Conservation (phyloP, 2,329 filamentous ascomycete genomes). For the Alternaria viburni region DNA sequence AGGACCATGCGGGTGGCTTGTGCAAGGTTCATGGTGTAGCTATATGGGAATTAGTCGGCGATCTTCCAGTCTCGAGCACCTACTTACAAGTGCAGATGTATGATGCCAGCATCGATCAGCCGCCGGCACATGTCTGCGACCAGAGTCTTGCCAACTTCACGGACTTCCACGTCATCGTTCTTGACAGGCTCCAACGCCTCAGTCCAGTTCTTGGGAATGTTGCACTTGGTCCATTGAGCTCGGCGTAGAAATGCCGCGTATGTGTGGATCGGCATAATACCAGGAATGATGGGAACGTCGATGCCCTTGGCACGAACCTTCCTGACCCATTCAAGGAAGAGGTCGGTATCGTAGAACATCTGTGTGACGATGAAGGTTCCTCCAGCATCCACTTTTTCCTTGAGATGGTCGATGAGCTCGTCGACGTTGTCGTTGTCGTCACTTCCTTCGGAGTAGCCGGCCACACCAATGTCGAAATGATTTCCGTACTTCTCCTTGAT, state of each 20-base stretch:
- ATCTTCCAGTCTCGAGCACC: background rate
- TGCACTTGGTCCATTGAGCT: slow-evolving; percentile 88
- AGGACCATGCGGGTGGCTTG: slow-evolving; percentile 93
- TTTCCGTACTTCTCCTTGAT: slow-evolving; percentile 80
- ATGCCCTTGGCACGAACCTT: slow-evolving; percentile 88
- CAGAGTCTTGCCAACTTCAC: slow-evolving; percentile 85
- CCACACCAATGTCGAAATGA: slow-evolving; percentile 97
- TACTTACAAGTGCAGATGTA: slow-evolving; percentile 83
- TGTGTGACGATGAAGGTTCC: slow-evolving; percentile 95
- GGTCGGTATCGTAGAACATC: slow-evolving; percentile 99
- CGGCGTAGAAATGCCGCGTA: slow-evolving; percentile 91
- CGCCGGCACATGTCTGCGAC: slow-evolving; percentile 90
- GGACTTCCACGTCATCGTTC: slow-evolving; percentile 92
- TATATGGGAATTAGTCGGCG: slow-evolving; percentile 28
- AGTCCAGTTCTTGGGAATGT: slow-evolving; percentile 81
- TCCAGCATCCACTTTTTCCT: slow-evolving; percentile 95
- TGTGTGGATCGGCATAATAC: slow-evolving; percentile 93
- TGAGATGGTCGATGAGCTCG: slow-evolving; percentile 84
- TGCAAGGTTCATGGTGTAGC: slow-evolving; percentile 98
- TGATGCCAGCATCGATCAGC: slow-evolving; percentile 80
- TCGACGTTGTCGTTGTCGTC: slow-evolving; percentile 93
- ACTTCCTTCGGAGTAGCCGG: slow-evolving; percentile 93
- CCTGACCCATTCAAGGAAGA: slow-evolving; percentile 88
- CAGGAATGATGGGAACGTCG: slow-evolving; percentile 79
- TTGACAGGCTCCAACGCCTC: slow-evolving; percentile 87